Conservation (phyloP, 1,139 yeast species). For the Yamadazyma siamensis region DNA sequence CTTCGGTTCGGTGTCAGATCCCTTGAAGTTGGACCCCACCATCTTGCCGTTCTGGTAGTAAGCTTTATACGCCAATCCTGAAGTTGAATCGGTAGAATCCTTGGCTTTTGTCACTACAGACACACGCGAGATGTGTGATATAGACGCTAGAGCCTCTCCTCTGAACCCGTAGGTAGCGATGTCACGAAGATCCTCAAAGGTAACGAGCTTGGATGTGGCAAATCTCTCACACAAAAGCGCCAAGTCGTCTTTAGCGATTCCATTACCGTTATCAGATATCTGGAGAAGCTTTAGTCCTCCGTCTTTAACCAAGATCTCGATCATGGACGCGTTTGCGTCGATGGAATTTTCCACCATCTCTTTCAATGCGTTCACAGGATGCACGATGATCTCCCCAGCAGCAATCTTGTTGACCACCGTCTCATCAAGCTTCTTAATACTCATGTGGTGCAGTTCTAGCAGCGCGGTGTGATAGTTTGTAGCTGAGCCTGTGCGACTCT, state of each 20-base stretch:
- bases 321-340: conserved; percentile 46
- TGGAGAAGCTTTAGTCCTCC: conserved; percentile 54
- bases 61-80: conserved; percentile 75
- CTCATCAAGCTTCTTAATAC: conserved; percentile 48
- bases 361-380: conserved; percentile 77
- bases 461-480: too few species aligned
- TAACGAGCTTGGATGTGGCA: conserved; percentile 51
- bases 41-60: conserved; percentile 63
- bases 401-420: conserved; percentile 87
- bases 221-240: conserved; percentile 52
- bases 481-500: too few species aligned
- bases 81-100: conserved; percentile 44
- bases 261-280: conserved; percentile 53
- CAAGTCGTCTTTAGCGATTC: conserved; percentile 45
- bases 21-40: conserved; percentile 34
- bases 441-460: too few species aligned
- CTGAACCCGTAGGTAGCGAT: conserved; percentile 59
- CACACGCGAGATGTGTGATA: conserved; percentile 61
- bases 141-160: conserved; percentile 60
- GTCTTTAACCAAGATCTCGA: conserved; percentile 50
- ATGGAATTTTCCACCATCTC: conserved; percentile 56
- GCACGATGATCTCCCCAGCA: conserved; percentile 94
- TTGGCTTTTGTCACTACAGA: conserved; percentile 73
- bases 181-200: conserved; percentile 46
- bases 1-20: conserved; percentile 43